A percentile compares a stretch with the other conserved stretches of the same genome.
Evolutionary conservation across 2,329 filamentous ascomycete species (phyloP).

Genomic region (Ascochyta viciae-villosae): DNA sequence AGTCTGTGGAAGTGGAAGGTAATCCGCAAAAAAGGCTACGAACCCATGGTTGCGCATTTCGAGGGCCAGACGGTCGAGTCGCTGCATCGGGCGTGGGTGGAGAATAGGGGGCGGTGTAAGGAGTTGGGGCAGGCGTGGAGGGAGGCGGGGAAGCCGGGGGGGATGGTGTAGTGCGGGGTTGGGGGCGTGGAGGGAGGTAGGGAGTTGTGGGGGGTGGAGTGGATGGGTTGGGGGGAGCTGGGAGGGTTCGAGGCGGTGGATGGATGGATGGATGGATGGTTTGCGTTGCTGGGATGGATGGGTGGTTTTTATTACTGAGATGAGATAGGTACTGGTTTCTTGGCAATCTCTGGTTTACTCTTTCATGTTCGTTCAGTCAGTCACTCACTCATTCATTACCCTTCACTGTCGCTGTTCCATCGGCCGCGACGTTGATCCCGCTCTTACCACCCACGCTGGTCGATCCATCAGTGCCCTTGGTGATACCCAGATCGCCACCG

Average conservation of each 20-base stretch:
- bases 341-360: no score
- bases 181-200: no score
- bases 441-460: constrained; percentile 40
- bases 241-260: no score
- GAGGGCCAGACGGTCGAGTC: background rate
- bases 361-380: no score
- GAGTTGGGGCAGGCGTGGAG: constrained; percentile 2
- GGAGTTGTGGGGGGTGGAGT: no score
- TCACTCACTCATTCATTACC: constrained; percentile 1
- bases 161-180: no score
- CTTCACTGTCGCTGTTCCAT: constrained; percentile 31
- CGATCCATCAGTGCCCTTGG: constrained; percentile 41
- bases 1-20: constrained; percentile 7
- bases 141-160: background rate
- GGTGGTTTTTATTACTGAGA: no score
- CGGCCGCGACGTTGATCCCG: constrained; percentile 40
- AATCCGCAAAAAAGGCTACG: constrained; percentile 9
- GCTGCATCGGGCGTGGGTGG: background rate
- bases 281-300: no score
- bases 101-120: background rate
- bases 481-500: constrained; percentile 45
- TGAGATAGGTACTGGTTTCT: no score
- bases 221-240: no score
- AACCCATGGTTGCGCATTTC: constrained; percentile 1
- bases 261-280: no score